A percentile compares a stretch with the other conserved stretches of the same genome.
Conservation (phyloP, 2,329 filamentous ascomycete species). For the Scytalidium sp. region DNA sequence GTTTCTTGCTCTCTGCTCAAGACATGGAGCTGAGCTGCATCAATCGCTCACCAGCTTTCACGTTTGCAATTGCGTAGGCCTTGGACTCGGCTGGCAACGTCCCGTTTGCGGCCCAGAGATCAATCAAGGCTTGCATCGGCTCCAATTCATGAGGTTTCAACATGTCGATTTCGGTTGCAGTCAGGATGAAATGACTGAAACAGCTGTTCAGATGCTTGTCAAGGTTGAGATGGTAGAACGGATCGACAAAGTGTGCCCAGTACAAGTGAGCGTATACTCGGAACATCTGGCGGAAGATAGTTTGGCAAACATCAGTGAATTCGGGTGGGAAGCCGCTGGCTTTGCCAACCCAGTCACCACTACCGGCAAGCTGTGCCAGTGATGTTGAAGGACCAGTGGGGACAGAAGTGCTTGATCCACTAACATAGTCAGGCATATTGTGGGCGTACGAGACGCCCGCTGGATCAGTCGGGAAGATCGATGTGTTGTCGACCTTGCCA, state of each 20-base stretch:
- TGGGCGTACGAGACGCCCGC: constrained; percentile 64
- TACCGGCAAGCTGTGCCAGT: constrained; percentile 59
- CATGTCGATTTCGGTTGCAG: constrained; percentile 77
- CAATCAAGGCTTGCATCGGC: constrained; percentile 92
- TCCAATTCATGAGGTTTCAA: constrained; percentile 87
- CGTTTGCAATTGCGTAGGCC: constrained; percentile 63
- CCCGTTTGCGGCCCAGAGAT: constrained; percentile 86
- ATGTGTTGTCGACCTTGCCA: constrained; percentile 87
- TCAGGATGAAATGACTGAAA: constrained; percentile 81
- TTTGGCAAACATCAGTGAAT: constrained; percentile 87
- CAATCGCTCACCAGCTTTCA: constrained; percentile 56
- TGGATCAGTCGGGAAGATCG: constrained; percentile 86
- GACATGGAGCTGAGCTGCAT: constrained; percentile 29
- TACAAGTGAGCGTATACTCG: constrained; percentile 97
- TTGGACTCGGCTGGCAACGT: constrained; percentile 77
- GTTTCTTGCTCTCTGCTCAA: background rate
- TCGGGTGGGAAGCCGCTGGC: constrained; percentile 88
- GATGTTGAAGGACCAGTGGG: constrained; percentile 46
- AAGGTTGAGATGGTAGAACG: constrained; percentile 78
- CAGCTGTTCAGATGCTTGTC: constrained; percentile 83
- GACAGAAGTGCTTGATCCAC: constrained; percentile 34
- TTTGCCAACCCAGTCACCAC: constrained; percentile 81
- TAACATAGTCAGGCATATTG: constrained; percentile 57
- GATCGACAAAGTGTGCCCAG: constrained; percentile 88
- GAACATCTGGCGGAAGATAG: constrained; percentile 97